A percentile compares a stretch with the other conserved stretches of the same genome.
Conservation (phyloP, 257 asterid genomes). For the Solanum clarkiae region DNA sequence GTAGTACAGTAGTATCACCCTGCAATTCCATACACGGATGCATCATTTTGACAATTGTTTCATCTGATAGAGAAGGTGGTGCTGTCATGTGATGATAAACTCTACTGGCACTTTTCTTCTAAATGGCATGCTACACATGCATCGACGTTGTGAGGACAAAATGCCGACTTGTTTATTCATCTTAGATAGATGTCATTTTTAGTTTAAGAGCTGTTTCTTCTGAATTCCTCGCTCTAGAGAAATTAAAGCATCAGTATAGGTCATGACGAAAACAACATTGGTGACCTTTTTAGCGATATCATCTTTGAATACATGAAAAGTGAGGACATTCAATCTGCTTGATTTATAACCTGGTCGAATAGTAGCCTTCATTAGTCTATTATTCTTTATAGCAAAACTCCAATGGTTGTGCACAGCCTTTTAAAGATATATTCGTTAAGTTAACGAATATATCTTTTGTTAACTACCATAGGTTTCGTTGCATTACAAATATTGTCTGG, state of each 20-base stretch:
- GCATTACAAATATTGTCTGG: not conserved
- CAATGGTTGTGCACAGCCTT: not conserved
- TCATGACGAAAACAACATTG: not conserved
- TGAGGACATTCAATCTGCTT: not conserved
- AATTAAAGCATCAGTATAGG: not conserved
- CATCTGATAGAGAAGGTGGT: not conserved
- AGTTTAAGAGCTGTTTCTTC: not conserved
- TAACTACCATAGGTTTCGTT: not conserved
- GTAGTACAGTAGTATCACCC: not conserved
- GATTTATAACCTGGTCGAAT: not conserved
- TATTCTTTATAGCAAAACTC: not conserved
- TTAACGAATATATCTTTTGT: not conserved
- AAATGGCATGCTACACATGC: not conserved
- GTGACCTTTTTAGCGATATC: not conserved
- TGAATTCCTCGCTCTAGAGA: not conserved
- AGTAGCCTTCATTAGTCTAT: not conserved
- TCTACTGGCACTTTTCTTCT: not conserved
- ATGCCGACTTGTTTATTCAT: not conserved
- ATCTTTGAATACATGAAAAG: not conserved
- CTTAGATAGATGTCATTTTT: not conserved
- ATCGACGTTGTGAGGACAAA: not conserved
- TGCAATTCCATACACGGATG: not conserved
- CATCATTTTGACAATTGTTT: not conserved
- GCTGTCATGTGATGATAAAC: not conserved
- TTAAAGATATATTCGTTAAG: not conserved